These are phyloP conservation scores for Pyracantha coccinea DNA, from an alignment of 331 rosid species.

Conservation along the genomic window DNA sequence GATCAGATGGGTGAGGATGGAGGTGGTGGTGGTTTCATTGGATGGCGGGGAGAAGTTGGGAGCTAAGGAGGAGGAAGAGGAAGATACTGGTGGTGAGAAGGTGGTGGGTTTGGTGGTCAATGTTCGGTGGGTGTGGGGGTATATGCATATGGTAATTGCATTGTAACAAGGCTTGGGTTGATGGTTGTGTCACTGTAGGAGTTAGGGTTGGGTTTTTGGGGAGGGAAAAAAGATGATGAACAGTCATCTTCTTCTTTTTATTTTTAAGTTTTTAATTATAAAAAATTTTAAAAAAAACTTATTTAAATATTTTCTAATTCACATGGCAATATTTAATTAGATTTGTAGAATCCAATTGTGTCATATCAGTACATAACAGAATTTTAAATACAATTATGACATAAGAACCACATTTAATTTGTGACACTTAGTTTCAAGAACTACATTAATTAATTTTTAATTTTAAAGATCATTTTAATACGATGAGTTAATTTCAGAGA, in stretches of 20 bases:
- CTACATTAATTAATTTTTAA: too few species aligned
- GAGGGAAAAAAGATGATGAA: too few species aligned
- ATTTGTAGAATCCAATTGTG: too few species aligned
- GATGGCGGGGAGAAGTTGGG: neutral
- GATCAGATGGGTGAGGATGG: neutral
- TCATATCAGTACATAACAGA: accelerated
- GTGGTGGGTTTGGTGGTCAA: neutral
- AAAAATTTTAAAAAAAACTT: too few species aligned
- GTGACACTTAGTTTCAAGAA: too few species aligned
- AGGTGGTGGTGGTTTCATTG: neutral
- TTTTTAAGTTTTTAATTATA: too few species aligned
- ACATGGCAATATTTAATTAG: too few species aligned
- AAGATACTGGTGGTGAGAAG: neutral
- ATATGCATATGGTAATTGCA: neutral
- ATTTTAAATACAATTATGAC: accelerated
- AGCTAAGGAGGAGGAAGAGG: neutral
- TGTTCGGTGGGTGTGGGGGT: neutral
- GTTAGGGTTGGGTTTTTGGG: neutral
- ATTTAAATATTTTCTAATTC: too few species aligned
- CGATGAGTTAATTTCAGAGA: too few species aligned
- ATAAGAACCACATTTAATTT: too few species aligned
- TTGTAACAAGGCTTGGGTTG: neutral
- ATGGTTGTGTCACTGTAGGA: neutral
- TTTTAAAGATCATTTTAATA: too few species aligned
- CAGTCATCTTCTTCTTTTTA: too few species aligned